Evolutionary conservation across 345 rosid genomes (phyloP).

Genomic region (Citrus mangshanensis): DNA sequence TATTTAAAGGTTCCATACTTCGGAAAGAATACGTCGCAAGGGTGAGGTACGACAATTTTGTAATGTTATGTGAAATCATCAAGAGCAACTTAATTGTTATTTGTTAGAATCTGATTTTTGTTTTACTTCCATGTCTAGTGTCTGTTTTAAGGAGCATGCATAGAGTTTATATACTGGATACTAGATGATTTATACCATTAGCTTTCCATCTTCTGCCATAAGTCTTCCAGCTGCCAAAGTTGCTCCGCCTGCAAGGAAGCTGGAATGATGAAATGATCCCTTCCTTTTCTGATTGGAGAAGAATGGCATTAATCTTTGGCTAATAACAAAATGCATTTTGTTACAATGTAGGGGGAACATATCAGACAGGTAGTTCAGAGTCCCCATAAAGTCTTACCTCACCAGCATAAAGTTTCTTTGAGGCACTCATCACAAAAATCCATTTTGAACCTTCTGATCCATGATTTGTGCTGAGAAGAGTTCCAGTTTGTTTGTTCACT

Average conservation of each 20-base stretch:
- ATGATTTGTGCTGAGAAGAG: conserved; percentile 24
- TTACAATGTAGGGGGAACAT: background rate
- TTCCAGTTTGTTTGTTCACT: conserved; percentile 28
- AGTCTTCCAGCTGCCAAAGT: conserved; percentile 56
- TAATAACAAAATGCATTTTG: background rate
- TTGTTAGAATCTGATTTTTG: background rate
- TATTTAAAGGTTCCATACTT: background rate
- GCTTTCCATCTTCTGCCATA: conserved; percentile 38
- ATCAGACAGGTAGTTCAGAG: background rate
- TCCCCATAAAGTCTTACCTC: conserved; percentile 23
- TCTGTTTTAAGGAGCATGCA: background rate
- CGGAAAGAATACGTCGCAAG: background rate
- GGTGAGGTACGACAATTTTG: background rate
- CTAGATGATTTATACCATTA: conserved; percentile 28
- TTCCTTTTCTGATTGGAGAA: conserved; percentile 48
- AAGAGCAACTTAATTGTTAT: background rate
- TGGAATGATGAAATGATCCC: conserved; percentile 58
- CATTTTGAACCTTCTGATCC: conserved; percentile 27
- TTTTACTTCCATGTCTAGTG: background rate
- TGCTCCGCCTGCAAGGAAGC: conserved; percentile 54
- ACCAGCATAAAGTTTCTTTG: conserved; percentile 33
- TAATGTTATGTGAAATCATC: background rate
- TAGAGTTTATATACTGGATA: background rate
- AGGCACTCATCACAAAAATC: conserved; percentile 38
- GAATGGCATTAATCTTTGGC: background rate